These are phyloP conservation scores for Nannizziopsis barbatae DNA, from an alignment of 2,329 filamentous ascomycete genomes.

Conservation along the genomic window DNA sequence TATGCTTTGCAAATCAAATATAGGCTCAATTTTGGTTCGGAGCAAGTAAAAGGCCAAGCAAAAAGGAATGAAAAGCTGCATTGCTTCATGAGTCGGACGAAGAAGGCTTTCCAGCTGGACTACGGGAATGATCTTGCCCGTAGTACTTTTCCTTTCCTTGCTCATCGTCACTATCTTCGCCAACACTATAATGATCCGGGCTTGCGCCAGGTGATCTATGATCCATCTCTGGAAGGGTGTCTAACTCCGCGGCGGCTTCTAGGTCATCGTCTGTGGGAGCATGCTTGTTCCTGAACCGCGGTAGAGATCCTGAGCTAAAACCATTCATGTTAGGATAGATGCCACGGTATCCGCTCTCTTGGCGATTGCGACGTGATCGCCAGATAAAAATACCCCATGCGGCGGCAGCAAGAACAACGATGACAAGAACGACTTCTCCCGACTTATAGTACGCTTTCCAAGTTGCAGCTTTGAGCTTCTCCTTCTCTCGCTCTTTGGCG, in stretches of 20 bases:
- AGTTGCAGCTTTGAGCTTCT: constrained; percentile 69
- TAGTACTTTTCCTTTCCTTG: not conserved
- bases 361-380: constrained; percentile 43
- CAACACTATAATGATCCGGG: constrained; percentile 38
- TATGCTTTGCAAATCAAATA: constrained; percentile 1
- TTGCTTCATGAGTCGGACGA: not conserved
- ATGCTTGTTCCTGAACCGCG: constrained; percentile 38
- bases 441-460: constrained; percentile 84
- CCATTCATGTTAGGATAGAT: constrained; percentile 37
- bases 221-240: constrained; percentile 37
- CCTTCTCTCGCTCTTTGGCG: constrained; percentile 55
- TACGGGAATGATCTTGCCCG: not conserved
- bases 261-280: constrained; percentile 39
- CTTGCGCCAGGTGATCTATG: constrained; percentile 19
- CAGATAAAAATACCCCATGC: constrained; percentile 64
- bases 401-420: constrained; percentile 62
- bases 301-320: constrained; percentile 25
- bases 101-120: not conserved
- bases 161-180: constrained; percentile 31
- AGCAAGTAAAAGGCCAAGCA: not conserved
- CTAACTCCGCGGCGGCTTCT: constrained; percentile 48
- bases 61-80: not conserved
- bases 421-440: constrained; percentile 70
- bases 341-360: constrained; percentile 32
- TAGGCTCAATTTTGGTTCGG: not conserved